phyloP scores from a whole-genome alignment of 106 monocot genomes.

The Amphibolis antarctica region DNA sequence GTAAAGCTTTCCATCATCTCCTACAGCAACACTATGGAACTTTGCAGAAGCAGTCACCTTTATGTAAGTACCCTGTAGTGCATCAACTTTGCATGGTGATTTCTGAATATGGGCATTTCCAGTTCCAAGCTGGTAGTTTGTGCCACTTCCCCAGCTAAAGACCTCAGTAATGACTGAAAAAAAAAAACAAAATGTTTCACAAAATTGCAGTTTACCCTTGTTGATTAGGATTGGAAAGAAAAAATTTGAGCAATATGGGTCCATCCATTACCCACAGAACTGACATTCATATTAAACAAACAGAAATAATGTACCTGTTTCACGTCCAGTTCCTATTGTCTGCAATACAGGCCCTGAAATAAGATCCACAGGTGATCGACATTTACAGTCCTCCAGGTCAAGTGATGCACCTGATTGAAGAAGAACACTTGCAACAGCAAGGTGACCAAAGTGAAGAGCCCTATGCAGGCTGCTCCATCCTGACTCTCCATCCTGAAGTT shows the following conservation, averaged over 20 bases:
- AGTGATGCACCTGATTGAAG: slow-evolving; percentile 78
- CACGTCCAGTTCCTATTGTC: slow-evolving; percentile 35
- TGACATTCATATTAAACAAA: slow-evolving; percentile 1
- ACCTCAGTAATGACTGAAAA: slow-evolving; percentile 76
- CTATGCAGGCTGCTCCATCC: slow-evolving; percentile 97
- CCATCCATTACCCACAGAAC: not conserved
- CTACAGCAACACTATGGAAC: slow-evolving; percentile 88
- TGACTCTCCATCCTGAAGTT: slow-evolving; percentile 83
- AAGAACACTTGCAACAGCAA: slow-evolving; percentile 85
- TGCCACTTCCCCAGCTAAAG: slow-evolving; percentile 97
- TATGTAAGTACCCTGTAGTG: slow-evolving; percentile 55
- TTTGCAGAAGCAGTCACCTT: slow-evolving; percentile 69
- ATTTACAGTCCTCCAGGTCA: slow-evolving; percentile 65
- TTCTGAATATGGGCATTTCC: slow-evolving; percentile 97
- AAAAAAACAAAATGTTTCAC: slow-evolving; percentile 9
- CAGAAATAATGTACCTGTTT: slow-evolving; percentile 36
- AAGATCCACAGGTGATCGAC: slow-evolving; percentile 80
- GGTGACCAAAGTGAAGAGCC: slow-evolving; percentile 98
- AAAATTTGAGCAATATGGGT: not conserved
- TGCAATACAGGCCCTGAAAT: slow-evolving; percentile 82
- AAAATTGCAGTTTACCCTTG: not conserved
- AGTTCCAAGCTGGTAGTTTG: slow-evolving; percentile 98
- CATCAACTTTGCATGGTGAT: slow-evolving; percentile 87
- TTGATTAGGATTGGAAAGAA: not conserved
- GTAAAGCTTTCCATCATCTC: slow-evolving; percentile 68